Conservation (phyloP, 2,329 filamentous ascomycete genomes). For the Penicillium olsonii region DNA sequence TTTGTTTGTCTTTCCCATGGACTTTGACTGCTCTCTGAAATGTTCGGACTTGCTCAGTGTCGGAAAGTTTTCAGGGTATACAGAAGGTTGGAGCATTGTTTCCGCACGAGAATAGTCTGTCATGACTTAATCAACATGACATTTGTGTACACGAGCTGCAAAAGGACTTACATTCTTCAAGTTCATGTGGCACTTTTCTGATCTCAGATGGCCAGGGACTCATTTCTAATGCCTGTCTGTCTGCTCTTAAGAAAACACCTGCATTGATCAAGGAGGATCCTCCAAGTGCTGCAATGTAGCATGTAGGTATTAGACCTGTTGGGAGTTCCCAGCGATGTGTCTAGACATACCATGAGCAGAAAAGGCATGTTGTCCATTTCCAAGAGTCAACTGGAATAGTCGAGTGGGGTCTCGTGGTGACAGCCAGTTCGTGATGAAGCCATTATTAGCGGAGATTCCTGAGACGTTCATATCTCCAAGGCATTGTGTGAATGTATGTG, state of each 20-base stretch:
- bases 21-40: slow-evolving; percentile 4
- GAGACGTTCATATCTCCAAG: slow-evolving; percentile 12
- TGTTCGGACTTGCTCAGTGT: slow-evolving; percentile 8
- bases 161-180: slow-evolving; percentile 12
- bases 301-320: background rate
- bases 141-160: background rate
- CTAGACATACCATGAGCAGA: slow-evolving; percentile 57
- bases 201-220: slow-evolving; percentile 56
- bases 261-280: slow-evolving; percentile 66
- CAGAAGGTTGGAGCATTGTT: slow-evolving; percentile 17
- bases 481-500: slow-evolving; percentile 10
- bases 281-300: slow-evolving; percentile 56
- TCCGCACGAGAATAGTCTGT: slow-evolving; percentile 18
- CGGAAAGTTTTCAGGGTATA: slow-evolving; percentile 11
- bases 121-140: background rate
- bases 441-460: slow-evolving; percentile 3
- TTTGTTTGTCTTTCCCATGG: slow-evolving; percentile 49
- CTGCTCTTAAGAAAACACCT: slow-evolving; percentile 65
- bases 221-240: slow-evolving; percentile 55
- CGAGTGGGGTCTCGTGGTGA: slow-evolving; percentile 56
- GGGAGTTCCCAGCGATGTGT: too few species aligned
- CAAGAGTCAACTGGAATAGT: slow-evolving; percentile 64
- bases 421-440: slow-evolving; percentile 4
- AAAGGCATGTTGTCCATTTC: slow-evolving; percentile 64
- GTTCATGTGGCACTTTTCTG: slow-evolving; percentile 30